Conservation (phyloP, 371 early-diverging fungal genomes). For the Lichtheimia hyalospora region DNA sequence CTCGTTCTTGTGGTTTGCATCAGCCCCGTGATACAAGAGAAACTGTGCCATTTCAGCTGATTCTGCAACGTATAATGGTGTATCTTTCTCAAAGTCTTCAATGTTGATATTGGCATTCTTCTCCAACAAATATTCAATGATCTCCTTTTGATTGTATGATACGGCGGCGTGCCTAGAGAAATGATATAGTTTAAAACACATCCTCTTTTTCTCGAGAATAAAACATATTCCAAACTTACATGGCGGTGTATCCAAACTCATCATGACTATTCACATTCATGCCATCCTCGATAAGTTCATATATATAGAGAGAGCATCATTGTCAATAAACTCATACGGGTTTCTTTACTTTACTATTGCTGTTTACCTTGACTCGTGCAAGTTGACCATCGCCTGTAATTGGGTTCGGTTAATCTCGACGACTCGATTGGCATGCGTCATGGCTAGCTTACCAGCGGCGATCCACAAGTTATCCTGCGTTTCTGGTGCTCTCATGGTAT, state of each 20-base stretch:
- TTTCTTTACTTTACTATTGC: not conserved
- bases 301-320: not conserved
- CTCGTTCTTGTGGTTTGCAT: slow-evolving; percentile 59
- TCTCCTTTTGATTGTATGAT: slow-evolving; percentile 61
- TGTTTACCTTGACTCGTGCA: slow-evolving; percentile 40
- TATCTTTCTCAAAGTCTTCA: slow-evolving; percentile 80
- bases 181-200: not conserved
- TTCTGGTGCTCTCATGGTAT: slow-evolving; percentile 12
- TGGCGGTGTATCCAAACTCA: slow-evolving; percentile 68
- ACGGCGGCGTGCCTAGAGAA: slow-evolving; percentile 63
- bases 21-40: slow-evolving; percentile 74
- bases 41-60: slow-evolving; percentile 67
- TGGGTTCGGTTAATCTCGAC: not conserved
- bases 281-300: slow-evolving; percentile 49
- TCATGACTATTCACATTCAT: slow-evolving; percentile 63
- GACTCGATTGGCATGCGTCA: no score
- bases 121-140: slow-evolving; percentile 55
- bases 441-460: slow-evolving; percentile 43
- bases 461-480: slow-evolving; percentile 44
- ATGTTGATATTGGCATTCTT: slow-evolving; percentile 66
- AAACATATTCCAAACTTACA: slow-evolving; percentile 41
- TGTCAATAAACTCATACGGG: no score
- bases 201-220: not conserved
- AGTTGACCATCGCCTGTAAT: slow-evolving; percentile 43
- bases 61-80: slow-evolving; percentile 85